Evolutionary conservation across 2,329 filamentous ascomycete species (phyloP), one percentile per base, ranked within the genome.

Genomic region (Geoglossum cookeanum): DNA sequence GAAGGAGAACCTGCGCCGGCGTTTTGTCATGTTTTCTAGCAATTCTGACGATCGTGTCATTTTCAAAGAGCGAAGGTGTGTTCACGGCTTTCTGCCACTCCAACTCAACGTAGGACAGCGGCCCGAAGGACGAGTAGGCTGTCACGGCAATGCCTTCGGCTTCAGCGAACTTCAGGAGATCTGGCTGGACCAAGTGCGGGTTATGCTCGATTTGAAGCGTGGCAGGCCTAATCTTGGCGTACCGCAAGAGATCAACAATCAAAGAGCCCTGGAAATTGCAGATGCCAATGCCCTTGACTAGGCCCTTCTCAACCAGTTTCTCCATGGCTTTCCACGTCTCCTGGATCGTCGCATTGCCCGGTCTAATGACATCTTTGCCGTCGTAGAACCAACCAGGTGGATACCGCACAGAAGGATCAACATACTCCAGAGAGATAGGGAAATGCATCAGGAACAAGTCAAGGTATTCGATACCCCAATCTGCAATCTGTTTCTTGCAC

Each of bases 371-470:
- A 62, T 73, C 72, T 69, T 80, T 80, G 60, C 72, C 69, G 7
- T 32, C n/a, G 30, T 53, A 53, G 69, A 77, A 75, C 84, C 86
- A 91, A 65, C 84, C 81, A 47, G 87, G 87, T 27, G 87, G 87
- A 75, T 91, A 90, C 68, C 84, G 82, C 59, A 83, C 82, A 15
- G 75, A 72, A 44, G 87, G 88, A 72, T 89, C 85, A 65, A 94
- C 84, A 70, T 86, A 94, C 74, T 88, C 85, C 64, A 94, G 78
- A 45, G 89, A 80, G 61, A 92, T 80, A 62, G 89, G 88, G 78
- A 92, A 94, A 76, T 94, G 89, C 65, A 94, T 81, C 65, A 91
- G 76, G 79, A 83, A 94, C 62, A 94, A 80, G 70, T 94, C 88
- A 70, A 94, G 90, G 76, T 94, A 94, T 66, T 90, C 87, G 60